Conservation (phyloP, 345 rosid species). For the Brassica carinata region DNA sequence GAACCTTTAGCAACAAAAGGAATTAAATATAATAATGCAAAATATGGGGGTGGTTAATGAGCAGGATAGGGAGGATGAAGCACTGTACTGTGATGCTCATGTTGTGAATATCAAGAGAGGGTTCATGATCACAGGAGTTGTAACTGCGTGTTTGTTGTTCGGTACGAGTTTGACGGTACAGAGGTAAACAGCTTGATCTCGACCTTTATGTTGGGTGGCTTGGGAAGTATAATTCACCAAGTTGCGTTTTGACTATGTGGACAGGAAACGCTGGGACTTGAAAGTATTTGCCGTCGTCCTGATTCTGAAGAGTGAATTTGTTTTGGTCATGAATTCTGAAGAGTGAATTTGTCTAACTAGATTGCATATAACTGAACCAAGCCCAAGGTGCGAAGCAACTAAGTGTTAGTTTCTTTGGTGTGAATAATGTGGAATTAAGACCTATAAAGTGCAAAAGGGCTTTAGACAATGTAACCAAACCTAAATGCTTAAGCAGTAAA, state of each 20-base stretch:
- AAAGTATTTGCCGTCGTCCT: slow-evolving; percentile 36
- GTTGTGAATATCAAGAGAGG: slow-evolving; percentile 56
- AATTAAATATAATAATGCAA: neutral
- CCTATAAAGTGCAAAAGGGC: neutral
- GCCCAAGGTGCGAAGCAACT: neutral
- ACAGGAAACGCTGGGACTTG: slow-evolving; percentile 35
- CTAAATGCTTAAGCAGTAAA: neutral
- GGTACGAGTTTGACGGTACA: slow-evolving; percentile 50
- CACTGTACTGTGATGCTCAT: slow-evolving; percentile 70
- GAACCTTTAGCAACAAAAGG: neutral
- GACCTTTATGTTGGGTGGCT: slow-evolving; percentile 6
- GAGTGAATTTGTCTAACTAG: slow-evolving; percentile 8
- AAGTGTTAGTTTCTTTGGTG: slow-evolving; percentile 1
- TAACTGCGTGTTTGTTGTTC: slow-evolving; percentile 61
- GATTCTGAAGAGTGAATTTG: slow-evolving; percentile 28
- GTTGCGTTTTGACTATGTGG: slow-evolving; percentile 13
- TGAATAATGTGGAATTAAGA: neutral
- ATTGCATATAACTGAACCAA: neutral
- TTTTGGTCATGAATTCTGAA: slow-evolving; percentile 8
- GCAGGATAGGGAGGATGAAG: slow-evolving; percentile 63
- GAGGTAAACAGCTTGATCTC: slow-evolving; percentile 48
- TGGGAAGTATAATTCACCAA: slow-evolving; percentile 9
- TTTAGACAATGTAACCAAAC: neutral
- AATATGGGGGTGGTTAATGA: slow-evolving; percentile 21
- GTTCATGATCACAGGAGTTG: slow-evolving; percentile 54